Conservation (phyloP, 2,329 filamentous ascomycete genomes). For the Paraconiothyrium sp. region DNA sequence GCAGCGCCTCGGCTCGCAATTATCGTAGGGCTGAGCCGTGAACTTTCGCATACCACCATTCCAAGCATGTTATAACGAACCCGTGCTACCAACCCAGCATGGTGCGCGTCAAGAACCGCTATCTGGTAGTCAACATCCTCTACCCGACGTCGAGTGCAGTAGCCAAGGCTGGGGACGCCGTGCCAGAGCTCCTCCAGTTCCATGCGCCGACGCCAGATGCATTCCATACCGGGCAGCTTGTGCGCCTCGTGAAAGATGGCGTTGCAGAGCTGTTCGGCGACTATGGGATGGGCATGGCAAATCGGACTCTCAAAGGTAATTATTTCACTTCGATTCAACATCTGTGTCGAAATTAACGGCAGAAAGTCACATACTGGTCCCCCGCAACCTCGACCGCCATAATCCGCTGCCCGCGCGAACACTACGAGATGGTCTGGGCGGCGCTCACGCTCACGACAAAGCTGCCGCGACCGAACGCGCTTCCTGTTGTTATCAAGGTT, state of each 20-base stretch:
- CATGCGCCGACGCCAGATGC: slow-evolving; percentile 80
- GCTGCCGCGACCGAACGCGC: slow-evolving; percentile 68
- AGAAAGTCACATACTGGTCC: slow-evolving; percentile 88
- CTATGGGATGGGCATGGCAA: slow-evolving; percentile 80
- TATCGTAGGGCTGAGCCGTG: slow-evolving; percentile 15
- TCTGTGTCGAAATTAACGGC: slow-evolving; percentile 11
- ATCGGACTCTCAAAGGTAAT: slow-evolving; percentile 73
- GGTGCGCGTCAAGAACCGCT: slow-evolving; percentile 96
- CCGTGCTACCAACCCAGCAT: slow-evolving; percentile 59
- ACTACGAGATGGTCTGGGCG: slow-evolving; percentile 90
- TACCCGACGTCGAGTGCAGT: slow-evolving; percentile 71
- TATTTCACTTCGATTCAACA: background rate
- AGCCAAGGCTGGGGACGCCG: slow-evolving; percentile 48
- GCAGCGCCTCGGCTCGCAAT: slow-evolving; percentile 3
- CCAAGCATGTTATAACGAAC: background rate
- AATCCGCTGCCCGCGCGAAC: slow-evolving; percentile 79
- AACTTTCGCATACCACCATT: slow-evolving; percentile 10
- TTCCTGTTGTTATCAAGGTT: slow-evolving; percentile 81
- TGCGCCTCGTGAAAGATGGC: slow-evolving; percentile 67
- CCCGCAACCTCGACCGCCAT: slow-evolving; percentile 95
- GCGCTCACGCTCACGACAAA: slow-evolving; percentile 81
- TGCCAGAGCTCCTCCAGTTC: slow-evolving; percentile 73
- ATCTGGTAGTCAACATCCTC: slow-evolving; percentile 92
- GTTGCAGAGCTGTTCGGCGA: slow-evolving; percentile 68
- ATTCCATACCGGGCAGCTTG: slow-evolving; percentile 72